Percentiles rank a stretch among this genome's conserved stretches.
These are phyloP conservation scores for Pulveroboletus sp. DNA, from an alignment of 768 basidiomycete species.

Conservation along the genomic window DNA sequence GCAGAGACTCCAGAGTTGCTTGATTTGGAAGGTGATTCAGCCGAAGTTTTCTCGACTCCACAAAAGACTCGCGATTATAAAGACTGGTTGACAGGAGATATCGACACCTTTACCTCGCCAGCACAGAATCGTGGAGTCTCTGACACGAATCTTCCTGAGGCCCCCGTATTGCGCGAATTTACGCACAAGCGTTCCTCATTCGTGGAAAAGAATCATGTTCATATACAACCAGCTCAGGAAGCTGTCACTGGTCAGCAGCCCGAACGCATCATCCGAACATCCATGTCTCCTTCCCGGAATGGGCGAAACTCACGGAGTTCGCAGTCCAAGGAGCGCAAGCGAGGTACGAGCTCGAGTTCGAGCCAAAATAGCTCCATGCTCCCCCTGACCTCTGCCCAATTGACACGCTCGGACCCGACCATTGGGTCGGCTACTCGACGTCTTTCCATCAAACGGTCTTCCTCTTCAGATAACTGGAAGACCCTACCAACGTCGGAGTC, in stretches of 20 bases:
- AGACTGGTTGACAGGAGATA: constrained; percentile 79
- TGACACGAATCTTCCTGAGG: constrained; percentile 23
- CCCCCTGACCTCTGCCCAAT: neutral
- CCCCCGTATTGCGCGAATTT: constrained; percentile 62
- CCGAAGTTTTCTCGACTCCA: constrained; percentile 5
- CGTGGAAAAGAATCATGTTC: constrained; percentile 45
- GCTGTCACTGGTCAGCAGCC: constrained; percentile 27
- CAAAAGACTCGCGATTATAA: constrained; percentile 34
- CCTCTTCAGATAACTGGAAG: constrained; percentile 50
- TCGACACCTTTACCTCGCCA: constrained; percentile 35
- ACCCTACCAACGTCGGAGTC: constrained; percentile 30
- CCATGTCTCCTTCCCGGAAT: constrained; percentile 20
- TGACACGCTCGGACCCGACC: constrained; percentile 4
- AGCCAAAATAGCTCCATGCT: constrained; percentile 7
- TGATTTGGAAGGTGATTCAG: constrained; percentile 12
- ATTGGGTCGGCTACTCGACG: constrained; percentile 11
- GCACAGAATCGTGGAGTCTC: constrained; percentile 15
- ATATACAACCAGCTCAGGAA: constrained; percentile 31
- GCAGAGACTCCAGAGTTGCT: constrained; percentile 17
- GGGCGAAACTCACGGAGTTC: constrained; percentile 22
- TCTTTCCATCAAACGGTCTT: constrained; percentile 16
- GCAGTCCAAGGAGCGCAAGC: constrained; percentile 37
- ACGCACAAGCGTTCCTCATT: constrained; percentile 72
- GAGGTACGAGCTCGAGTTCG: constrained; percentile 5
- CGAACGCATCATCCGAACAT: neutral